Percentiles rank a stretch among this genome's conserved stretches.
Conservation (phyloP, 2,329 filamentous ascomycete genomes). For the Bipolaris cookei region DNA sequence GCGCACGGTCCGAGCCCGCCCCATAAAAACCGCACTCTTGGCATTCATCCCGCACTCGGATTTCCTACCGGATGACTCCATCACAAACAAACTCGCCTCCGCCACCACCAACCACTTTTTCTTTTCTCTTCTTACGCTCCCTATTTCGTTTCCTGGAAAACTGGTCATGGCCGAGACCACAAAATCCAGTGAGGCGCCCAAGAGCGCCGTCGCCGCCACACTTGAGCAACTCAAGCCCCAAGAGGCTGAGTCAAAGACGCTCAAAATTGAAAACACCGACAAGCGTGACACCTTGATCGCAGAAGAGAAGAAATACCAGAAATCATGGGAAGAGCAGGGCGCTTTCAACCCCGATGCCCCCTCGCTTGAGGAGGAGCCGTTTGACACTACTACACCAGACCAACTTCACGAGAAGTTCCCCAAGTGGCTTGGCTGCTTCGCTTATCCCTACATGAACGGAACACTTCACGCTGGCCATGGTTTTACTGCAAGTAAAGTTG, state of each 20-base stretch:
- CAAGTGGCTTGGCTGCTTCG: constrained; percentile 88
- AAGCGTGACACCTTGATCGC: constrained; percentile 83
- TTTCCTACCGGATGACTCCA: constrained; percentile 7
- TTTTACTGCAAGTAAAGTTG: constrained; percentile 90
- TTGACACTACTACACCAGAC: constrained; percentile 72
- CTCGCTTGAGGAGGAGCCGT: constrained; percentile 75
- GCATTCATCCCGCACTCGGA: constrained; percentile 3
- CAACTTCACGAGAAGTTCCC: constrained; percentile 81
- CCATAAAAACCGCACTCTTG: constrained; percentile 6
- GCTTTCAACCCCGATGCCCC: constrained; percentile 90
- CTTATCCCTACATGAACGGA: constrained; percentile 60
- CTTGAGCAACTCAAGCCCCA: constrained; percentile 62
- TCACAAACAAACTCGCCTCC: background rate
- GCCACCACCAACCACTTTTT: constrained; percentile 4
- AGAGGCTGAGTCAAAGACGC: constrained; percentile 63
- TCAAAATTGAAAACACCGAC: constrained; percentile 77
- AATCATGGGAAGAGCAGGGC: constrained; percentile 76
- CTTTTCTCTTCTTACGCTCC: constrained; percentile 25
- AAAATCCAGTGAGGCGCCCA: constrained; percentile 35
- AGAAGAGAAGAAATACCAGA: constrained; percentile 91
- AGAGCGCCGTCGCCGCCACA: constrained; percentile 58
- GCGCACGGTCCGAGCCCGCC: background rate
- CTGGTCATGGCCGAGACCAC: constrained; percentile 42
- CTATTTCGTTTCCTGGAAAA: constrained; percentile 6
- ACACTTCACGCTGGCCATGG: constrained; percentile 85